Base-by-base conservation (phyloP, 2,329 filamentous ascomycete genomes). In the Penicillium polonicum region DNA sequence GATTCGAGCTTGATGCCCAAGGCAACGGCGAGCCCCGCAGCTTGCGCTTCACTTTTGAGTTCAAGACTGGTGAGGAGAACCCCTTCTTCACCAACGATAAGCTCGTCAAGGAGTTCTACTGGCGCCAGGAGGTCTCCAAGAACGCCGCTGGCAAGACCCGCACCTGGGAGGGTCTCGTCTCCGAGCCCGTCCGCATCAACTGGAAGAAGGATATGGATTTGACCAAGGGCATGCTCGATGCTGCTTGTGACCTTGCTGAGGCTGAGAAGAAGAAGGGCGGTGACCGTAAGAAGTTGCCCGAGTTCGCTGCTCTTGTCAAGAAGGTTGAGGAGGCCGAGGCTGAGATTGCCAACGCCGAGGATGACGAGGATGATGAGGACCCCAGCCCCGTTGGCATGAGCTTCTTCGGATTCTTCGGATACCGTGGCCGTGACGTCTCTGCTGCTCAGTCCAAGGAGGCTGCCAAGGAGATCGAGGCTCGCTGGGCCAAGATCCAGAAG, bases 331-430 rank as follows among this genome's bases (percentile, higher is more conserved):
- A 68, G 62, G 42, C 35, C 12, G 58, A 60, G 46, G 55, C 54
- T 17, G 63, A 64, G 52, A 19, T 39, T 25, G 63, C 69, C 31
- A 70, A 77, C 68, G 72, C 70, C 33, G 74, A 75, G 56, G 68
- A 70, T 27, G 60, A 58, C 2, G 60, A 57, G 3, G 71, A 69
- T 13, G 64, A 71, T 9, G 66, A 73, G 15, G 68, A 72, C 5
- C 68, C 73, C 13, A 83, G 84, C 46, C 82, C 89, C 60, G 85
- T 85, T 45, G 86, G 83, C 6, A 72, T 87, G 50, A 92, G 88
- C 77, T 96, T 97, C 82, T 97, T 97, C 73, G 85, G 87, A 57
- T 94, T 88, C 84, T 97, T 97, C 74, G 90, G 88, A 53, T 97
- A 88, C 79, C 85, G 82, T 61, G 90, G 86, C 63, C 80, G 84